Evolutionary conservation across 2,329 filamentous ascomycete genomes (phyloP).

Genomic region (Claviceps capensis): DNA sequence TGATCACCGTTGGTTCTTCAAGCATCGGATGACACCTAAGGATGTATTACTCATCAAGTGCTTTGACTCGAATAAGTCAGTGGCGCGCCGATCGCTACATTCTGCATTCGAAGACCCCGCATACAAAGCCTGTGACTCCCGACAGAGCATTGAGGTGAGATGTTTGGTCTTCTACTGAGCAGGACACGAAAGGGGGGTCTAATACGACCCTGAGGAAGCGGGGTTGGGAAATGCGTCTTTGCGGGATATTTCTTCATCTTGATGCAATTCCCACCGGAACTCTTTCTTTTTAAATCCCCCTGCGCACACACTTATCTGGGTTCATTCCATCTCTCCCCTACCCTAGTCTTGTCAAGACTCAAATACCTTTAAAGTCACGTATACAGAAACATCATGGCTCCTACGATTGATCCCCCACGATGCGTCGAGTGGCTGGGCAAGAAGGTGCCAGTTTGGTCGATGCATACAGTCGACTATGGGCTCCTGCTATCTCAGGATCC

Average conservation of each 20-base stretch:
- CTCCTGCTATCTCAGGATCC: conserved; percentile 40
- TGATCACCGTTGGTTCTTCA: conserved; percentile 38
- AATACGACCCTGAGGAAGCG: background rate
- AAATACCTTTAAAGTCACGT: background rate
- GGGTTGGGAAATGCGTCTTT: background rate
- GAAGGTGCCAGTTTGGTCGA: conserved; percentile 34
- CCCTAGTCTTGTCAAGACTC: too few relatives aligned
- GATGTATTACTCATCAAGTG: conserved; percentile 48
- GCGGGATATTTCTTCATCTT: background rate
- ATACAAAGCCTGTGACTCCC: conserved; percentile 39
- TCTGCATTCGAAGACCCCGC: conserved; percentile 35
- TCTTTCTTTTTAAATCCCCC: too few relatives aligned
- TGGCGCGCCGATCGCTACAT: conserved; percentile 39
- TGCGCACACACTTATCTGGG: too few relatives aligned
- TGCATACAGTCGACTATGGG: conserved; percentile 38
- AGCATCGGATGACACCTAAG: conserved; percentile 34
- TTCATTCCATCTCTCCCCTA: too few relatives aligned
- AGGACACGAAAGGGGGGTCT: background rate
- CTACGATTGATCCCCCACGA: conserved; percentile 24
- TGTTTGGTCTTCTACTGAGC: conserved; percentile 46
- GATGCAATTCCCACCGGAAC: too few relatives aligned
- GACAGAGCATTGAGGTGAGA: conserved; percentile 52
- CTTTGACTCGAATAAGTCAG: conserved; percentile 45
- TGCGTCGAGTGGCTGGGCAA: conserved; percentile 36
- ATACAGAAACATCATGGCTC: conserved; percentile 18